Percentiles rank a stretch among this genome's conserved stretches.
Conservation (phyloP, 2,329 filamentous ascomycete genomes). For the Fusarium xyrophilum region DNA sequence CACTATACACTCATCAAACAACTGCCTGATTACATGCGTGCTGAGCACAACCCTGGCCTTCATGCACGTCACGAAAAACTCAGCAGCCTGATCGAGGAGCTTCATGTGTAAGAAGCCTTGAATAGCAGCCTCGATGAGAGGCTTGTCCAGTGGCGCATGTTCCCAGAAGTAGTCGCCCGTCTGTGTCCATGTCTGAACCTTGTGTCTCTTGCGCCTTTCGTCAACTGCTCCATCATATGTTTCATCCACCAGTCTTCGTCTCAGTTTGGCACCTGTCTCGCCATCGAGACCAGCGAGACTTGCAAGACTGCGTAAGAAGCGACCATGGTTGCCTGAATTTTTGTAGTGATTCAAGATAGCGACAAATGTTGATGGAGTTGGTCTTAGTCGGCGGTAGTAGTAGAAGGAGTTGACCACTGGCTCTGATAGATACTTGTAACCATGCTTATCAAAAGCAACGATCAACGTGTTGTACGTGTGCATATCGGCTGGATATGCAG, state of each 20-base stretch:
- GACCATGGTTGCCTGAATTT: constrained; percentile 48
- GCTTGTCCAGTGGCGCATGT: constrained; percentile 48
- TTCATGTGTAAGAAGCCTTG: constrained; percentile 57
- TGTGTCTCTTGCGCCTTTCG: constrained; percentile 39
- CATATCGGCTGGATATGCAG: constrained; percentile 66
- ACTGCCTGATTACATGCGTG: constrained; percentile 43
- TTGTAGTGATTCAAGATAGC: constrained; percentile 61
- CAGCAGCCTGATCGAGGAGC: constrained; percentile 53
- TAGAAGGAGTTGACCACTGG: constrained; percentile 61
- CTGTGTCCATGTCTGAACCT: constrained; percentile 32
- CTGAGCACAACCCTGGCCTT: constrained; percentile 46
- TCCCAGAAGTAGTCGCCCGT: constrained; percentile 50
- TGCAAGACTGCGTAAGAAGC: constrained; percentile 54
- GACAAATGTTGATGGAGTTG: constrained; percentile 57
- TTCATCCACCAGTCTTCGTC: constrained; percentile 46
- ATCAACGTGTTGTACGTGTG: constrained; percentile 76
- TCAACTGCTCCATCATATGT: constrained; percentile 42
- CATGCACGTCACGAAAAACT: constrained; percentile 52
- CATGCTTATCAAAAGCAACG: constrained; percentile 64
- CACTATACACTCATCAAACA: constrained; percentile 53
- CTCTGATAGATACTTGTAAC: constrained; percentile 58
- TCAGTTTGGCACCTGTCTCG: constrained; percentile 49
- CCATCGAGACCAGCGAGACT: constrained; percentile 55
- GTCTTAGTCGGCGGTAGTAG: constrained; percentile 51
- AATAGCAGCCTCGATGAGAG: constrained; percentile 56